Evolutionary conservation across 78 protist genomes (phyloP), one percentile per base, ranked within the genome.

Genomic region (Chrysochromulina parva): DNA sequence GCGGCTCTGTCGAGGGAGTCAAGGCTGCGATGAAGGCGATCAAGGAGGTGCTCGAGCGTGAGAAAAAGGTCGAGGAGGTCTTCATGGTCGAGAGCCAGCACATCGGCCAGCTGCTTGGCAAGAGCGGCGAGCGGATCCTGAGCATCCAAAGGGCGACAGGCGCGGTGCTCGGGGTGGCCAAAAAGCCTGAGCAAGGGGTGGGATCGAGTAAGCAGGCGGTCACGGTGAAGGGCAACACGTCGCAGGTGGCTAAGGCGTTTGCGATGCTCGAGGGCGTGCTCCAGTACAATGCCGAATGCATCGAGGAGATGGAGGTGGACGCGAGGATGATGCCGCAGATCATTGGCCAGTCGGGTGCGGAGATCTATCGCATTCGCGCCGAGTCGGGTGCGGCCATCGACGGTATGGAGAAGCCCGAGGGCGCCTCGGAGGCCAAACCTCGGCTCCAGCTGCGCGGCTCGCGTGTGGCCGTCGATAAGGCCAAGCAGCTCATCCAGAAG

Each of bases 331-430:
- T 67, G 76, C 76, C 76, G 13, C 48, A 11, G 47, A 7, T 67
- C 47, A 67, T 67, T n/a, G 76, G 76, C 76, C 20, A 67, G 13
- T 2, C 13, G 24, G 76, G 76, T 10, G 76, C 20, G 76, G 76
- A 67, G 76, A 67, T 67, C 76, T 26, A 67, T 48, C 76, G 76
- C 50, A 67, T 67, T 48, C 76, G 76, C 76, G 76, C 76, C 11
- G 13, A 3, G 24, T 10, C 76, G 50, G 48, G 48, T 48, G 76
- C 48, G 47, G 76, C 76, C 22, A 67, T 67, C 48, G 76, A 67
- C 76, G 38, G 38, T 38, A 38, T 38, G 38, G 38, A 38, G 38
- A 38, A 38, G 38, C 26, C 67, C 26, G 22, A 5, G 26, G 6
- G 67, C 26, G 20, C 10, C 67, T 7, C 3, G 28, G 24, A 67